phyloP scores from a whole-genome alignment of 371 early-diverging fungal species.

The Entomophthora muscae region DNA sequence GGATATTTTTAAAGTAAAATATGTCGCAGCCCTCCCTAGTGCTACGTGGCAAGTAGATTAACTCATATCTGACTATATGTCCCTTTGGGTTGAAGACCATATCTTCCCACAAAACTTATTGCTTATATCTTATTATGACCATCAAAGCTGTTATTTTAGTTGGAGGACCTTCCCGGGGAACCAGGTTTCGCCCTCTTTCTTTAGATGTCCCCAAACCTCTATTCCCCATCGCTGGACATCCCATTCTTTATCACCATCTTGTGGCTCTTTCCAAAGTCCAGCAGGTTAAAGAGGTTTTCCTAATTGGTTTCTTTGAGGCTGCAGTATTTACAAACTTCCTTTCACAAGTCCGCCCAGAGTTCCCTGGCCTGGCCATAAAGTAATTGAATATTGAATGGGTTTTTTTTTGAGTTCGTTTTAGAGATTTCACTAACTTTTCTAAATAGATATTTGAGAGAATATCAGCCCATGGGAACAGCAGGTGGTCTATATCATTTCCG shows the following conservation, averaged over 20 bases:
- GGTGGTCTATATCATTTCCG: slow-evolving; percentile 96
- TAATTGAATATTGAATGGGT: slow-evolving; percentile 16
- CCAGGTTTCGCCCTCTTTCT: slow-evolving; percentile 92
- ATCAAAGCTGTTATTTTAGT: slow-evolving; percentile 84
- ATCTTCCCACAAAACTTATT: neutral
- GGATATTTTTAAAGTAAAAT: too few relatives aligned
- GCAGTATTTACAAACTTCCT: slow-evolving; percentile 74
- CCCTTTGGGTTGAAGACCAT: too few relatives aligned
- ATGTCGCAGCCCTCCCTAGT: too few relatives aligned
- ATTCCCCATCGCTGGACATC: slow-evolving; percentile 90
- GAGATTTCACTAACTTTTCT: slow-evolving; percentile 7
- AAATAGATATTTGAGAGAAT: slow-evolving; percentile 83
- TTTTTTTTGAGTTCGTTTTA: neutral
- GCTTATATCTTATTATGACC: neutral
- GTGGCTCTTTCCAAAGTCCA: slow-evolving; percentile 70
- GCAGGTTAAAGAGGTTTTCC: slow-evolving; percentile 76
- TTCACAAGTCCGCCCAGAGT: slow-evolving; percentile 62
- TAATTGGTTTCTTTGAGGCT: slow-evolving; percentile 93
- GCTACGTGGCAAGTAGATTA: too few relatives aligned
- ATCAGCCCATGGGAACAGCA: slow-evolving; percentile 88
- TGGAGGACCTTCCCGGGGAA: slow-evolving; percentile 92
- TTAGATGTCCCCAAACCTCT: slow-evolving; percentile 91
- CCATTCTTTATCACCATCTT: slow-evolving; percentile 91
- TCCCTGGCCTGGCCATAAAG: slow-evolving; percentile 67
- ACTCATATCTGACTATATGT: too few relatives aligned